These are phyloP conservation scores for Tetrahymena borealis DNA, from an alignment of 73 alveolate species.

Conservation along the genomic window DNA sequence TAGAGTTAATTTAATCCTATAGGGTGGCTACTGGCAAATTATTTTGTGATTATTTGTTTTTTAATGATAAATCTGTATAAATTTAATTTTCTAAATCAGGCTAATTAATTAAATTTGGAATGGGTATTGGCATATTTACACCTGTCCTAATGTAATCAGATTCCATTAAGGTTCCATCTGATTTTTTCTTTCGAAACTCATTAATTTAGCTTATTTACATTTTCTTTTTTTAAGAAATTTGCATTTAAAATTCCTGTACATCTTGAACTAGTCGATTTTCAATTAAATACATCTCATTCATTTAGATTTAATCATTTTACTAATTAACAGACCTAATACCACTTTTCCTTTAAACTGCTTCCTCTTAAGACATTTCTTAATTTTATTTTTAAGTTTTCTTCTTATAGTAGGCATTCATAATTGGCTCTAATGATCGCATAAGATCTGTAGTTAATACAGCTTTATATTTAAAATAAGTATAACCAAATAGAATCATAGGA, in stretches of 20 bases:
- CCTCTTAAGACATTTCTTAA: neutral
- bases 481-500: neutral
- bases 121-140: too few species aligned
- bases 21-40: too few species aligned
- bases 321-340: neutral
- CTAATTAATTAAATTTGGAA: neutral
- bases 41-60: too few species aligned
- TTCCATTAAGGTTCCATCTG: neutral
- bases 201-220: neutral
- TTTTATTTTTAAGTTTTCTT: neutral
- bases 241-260: neutral
- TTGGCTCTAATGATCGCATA: neutral
- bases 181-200: neutral
- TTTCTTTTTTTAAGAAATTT: neutral
- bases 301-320: neutral
- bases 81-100: neutral
- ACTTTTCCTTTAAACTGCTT: neutral
- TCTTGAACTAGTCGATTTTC: neutral
- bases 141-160: too few species aligned
- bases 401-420: neutral
- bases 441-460: neutral
- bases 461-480: neutral
- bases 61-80: neutral
- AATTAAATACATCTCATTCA: neutral
- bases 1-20: too few species aligned